Evolutionary conservation across 2,329 filamentous ascomycete genomes (phyloP).

Genomic region (Neurospora crassa): DNA sequence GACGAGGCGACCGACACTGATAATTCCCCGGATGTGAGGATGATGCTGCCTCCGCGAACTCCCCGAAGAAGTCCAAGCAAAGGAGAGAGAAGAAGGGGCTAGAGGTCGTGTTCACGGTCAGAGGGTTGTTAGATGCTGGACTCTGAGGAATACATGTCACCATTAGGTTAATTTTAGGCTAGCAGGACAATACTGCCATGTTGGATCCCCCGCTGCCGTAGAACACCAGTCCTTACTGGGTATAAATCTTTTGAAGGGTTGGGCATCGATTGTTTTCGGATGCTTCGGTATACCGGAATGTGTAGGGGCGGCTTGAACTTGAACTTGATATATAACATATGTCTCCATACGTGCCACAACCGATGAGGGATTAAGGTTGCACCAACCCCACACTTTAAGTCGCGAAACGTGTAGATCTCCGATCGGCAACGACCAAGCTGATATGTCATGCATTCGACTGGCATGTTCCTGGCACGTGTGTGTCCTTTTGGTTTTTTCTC

Average conservation of each 20-base stretch:
- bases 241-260: background rate
- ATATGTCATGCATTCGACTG: background rate
- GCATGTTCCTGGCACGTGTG: background rate
- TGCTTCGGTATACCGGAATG: background rate
- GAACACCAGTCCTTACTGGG: background rate
- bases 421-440: background rate
- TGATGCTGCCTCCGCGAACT: constrained; percentile 34
- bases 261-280: background rate
- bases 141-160: background rate
- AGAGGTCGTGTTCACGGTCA: constrained; percentile 9
- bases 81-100: constrained; percentile 33
- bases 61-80: constrained; percentile 43
- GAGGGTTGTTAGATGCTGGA: background rate
- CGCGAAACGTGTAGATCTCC: background rate
- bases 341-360: background rate
- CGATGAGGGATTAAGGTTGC: background rate
- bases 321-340: background rate
- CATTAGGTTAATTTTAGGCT: background rate
- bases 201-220: background rate
- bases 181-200: background rate
- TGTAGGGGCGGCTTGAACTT: background rate
- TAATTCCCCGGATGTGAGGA: constrained; percentile 34
- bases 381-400: background rate
- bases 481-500: background rate
- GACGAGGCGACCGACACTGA: constrained; percentile 44